These are phyloP conservation scores for Ceratocystis cubensis DNA, from an alignment of 2,329 filamentous ascomycete species.

Conservation along the genomic window DNA sequence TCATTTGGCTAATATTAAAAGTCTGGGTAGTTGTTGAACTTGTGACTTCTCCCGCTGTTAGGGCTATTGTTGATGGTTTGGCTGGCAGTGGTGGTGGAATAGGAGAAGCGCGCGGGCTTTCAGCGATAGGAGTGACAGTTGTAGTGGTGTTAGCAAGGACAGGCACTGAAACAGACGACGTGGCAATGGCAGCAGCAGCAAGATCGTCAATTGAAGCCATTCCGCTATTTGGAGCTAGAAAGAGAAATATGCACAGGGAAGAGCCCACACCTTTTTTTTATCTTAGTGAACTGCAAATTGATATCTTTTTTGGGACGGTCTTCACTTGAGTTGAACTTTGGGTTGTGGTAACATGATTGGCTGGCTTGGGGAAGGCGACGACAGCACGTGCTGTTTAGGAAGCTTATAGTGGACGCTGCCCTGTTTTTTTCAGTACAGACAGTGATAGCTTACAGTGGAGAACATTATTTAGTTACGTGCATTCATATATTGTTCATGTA, in stretches of 20 bases:
- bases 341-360: too few relatives aligned
- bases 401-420: too few relatives aligned
- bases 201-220: conserved; percentile 41
- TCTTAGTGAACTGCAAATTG: background rate
- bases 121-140: background rate
- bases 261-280: background rate
- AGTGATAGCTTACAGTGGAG: too few relatives aligned
- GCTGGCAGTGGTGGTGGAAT: background rate
- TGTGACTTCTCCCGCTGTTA: background rate
- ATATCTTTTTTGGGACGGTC: background rate
- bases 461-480: too few relatives aligned
- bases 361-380: too few relatives aligned
- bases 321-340: too few relatives aligned
- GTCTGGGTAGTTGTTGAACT: background rate
- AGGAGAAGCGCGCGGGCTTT: background rate
- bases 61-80: background rate
- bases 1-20: background rate
- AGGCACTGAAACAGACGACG: conserved; percentile 26
- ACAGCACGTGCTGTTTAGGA: too few relatives aligned
- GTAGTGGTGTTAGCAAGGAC: conserved; percentile 23
- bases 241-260: background rate
- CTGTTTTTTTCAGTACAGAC: too few relatives aligned
- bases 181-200: conserved; percentile 36
- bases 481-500: background rate
- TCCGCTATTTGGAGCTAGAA: background rate